These are phyloP conservation scores for Fusarium sp. DNA, from an alignment of 2,329 filamentous ascomycete genomes.

Conservation along the genomic window DNA sequence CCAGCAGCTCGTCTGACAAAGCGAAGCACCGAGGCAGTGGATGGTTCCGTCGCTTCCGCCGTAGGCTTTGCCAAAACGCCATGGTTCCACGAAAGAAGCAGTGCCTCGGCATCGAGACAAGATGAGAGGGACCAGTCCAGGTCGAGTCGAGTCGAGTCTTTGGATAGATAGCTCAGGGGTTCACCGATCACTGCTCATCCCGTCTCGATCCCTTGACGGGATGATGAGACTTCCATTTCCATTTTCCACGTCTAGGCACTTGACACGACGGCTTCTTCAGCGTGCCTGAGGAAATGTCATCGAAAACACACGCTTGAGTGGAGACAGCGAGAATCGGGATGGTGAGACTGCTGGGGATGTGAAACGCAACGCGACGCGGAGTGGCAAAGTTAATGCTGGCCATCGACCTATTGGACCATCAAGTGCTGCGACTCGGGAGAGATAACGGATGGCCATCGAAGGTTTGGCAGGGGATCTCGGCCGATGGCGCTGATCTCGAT, in stretches of 20 bases:
- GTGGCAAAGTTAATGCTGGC: conserved; percentile 1
- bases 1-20: conserved; percentile 33
- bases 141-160: neutral
- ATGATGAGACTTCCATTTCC: conserved; percentile 14
- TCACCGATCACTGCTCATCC: neutral
- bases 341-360: conserved; percentile 8
- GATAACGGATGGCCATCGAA: conserved; percentile 32
- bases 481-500: conserved; percentile 40
- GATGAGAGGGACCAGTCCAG: neutral
- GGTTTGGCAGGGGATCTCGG: conserved; percentile 35
- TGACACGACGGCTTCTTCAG: conserved; percentile 1
- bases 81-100: conserved; percentile 8
- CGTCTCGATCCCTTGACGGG: conserved; percentile 16
- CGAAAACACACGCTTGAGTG: neutral
- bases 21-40: conserved; percentile 11
- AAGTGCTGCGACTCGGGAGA: neutral
- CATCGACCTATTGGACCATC: neutral
- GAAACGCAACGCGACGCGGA: conserved; percentile 10
- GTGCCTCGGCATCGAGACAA: conserved; percentile 22
- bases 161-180: neutral
- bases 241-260: neutral
- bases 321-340: neutral
- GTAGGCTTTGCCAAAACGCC: conserved; percentile 5
- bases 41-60: conserved; percentile 25
- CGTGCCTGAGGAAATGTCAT: conserved; percentile 3